Evolutionary conservation across 83 land plant species (phyloP).

Genomic region (Isoetes engelmannii): DNA sequence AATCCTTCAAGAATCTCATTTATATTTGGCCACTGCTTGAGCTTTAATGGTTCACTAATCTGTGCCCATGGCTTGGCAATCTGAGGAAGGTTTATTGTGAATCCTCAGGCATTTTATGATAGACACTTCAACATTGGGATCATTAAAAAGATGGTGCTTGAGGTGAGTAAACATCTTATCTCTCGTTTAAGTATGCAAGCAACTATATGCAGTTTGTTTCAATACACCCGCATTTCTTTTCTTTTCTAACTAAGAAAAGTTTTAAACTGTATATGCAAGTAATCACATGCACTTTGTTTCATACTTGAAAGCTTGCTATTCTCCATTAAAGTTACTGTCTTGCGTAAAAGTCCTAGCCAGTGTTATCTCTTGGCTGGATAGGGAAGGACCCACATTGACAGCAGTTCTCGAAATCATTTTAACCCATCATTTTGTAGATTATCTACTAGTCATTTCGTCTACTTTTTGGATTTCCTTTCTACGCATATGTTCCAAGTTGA

Average conservation of each 20-base stretch:
- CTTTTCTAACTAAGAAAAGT: neutral
- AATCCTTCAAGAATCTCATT: neutral
- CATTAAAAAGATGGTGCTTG: slow-evolving; percentile 11
- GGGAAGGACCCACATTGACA: no score
- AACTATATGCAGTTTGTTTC: neutral
- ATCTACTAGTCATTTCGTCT: no score
- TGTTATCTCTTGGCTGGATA: no score
- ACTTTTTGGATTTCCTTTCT: no score
- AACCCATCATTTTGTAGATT: no score
- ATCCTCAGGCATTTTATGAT: slow-evolving; percentile 26
- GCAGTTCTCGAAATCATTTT: no score
- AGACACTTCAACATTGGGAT: slow-evolving; percentile 23
- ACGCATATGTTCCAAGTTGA: no score
- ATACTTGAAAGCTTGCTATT: neutral
- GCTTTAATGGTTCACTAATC: neutral
- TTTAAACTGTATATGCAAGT: neutral
- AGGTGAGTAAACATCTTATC: slow-evolving; percentile 19
- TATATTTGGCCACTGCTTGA: neutral
- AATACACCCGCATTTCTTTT: neutral
- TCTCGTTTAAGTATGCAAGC: neutral
- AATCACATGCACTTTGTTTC: neutral
- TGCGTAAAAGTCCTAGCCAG: no score
- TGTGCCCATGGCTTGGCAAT: neutral
- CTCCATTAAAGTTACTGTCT: no score
- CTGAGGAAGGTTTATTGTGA: neutral